phyloP scores from a whole-genome alignment of 495 filamentous ascomycete species.

The Monascus purpureus region DNA sequence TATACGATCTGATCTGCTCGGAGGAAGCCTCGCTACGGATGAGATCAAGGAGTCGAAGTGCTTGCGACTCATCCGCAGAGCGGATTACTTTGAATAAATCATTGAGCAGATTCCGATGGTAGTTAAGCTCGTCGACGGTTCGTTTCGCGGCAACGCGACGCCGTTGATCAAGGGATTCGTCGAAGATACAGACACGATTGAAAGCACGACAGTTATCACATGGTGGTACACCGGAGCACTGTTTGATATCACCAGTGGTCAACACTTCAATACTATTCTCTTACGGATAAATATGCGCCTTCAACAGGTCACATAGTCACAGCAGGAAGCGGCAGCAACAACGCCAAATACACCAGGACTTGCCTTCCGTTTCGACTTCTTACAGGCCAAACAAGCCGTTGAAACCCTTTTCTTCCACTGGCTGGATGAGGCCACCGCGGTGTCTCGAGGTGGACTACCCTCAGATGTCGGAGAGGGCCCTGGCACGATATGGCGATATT shows the following conservation, averaged over 20 bases:
- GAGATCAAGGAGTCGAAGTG: constrained; percentile 16
- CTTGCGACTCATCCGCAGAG: constrained; percentile 17
- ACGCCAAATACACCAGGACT: too few species aligned
- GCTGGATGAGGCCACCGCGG: constrained; percentile 4
- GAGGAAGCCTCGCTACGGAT: constrained; percentile 22
- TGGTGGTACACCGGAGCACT: constrained; percentile 29
- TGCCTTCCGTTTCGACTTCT: constrained; percentile 34
- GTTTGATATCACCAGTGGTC: too few species aligned
- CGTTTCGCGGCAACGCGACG: constrained; percentile 36
- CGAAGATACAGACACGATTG: constrained; percentile 28
- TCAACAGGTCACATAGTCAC: too few species aligned
- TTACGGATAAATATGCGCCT: too few species aligned
- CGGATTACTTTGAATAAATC: constrained; percentile 27
- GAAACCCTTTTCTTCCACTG: constrained; percentile 30
- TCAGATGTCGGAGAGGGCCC: constrained; percentile 16
- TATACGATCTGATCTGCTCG: constrained; percentile 23
- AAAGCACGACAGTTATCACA: constrained; percentile 31
- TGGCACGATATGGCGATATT: constrained; percentile 14
- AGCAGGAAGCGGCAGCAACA: too few species aligned
- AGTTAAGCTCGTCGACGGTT: constrained; percentile 29
- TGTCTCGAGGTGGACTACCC: constrained; percentile 9
- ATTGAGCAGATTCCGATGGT: constrained; percentile 28
- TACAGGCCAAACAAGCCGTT: constrained; percentile 32
- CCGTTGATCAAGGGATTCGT: constrained; percentile 33
- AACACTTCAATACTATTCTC: background rate